Evolutionary conservation across 1,284 basidiomycete genomes (phyloP).

Genomic region (Trichosporon coremiiforme): DNA sequence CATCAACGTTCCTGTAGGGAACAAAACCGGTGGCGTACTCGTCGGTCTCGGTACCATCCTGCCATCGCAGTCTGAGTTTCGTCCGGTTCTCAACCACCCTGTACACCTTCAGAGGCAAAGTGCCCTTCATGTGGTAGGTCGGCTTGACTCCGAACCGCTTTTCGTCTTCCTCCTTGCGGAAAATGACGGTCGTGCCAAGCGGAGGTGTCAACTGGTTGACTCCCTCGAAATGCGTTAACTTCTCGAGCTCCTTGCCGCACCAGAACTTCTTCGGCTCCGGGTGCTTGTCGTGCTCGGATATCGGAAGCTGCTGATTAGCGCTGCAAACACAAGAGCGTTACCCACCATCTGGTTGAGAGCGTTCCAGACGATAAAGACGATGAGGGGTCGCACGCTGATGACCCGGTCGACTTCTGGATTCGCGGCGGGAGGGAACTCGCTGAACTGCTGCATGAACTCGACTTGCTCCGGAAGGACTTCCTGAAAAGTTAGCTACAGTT

Average conservation of each 20-base stretch:
- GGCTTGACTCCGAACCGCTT: conserved; percentile 34
- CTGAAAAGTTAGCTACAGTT: conserved; percentile 28
- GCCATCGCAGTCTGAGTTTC: conserved; percentile 77
- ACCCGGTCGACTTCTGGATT: conserved; percentile 36
- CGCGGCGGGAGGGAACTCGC: conserved; percentile 35
- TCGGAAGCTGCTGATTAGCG: conserved; percentile 61
- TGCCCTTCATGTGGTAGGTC: conserved; percentile 34
- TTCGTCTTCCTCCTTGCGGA: conserved; percentile 35
- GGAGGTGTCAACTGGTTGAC: conserved; percentile 42
- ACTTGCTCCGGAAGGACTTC: conserved; percentile 33
- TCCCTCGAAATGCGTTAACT: conserved; percentile 66
- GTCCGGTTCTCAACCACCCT: conserved; percentile 72
- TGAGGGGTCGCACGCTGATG: conserved; percentile 73
- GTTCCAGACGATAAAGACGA: conserved; percentile 81
- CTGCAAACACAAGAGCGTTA: neutral
- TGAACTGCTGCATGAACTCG: conserved; percentile 45
- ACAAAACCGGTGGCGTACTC: conserved; percentile 68
- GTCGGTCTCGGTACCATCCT: conserved; percentile 70
- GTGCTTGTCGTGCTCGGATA: conserved; percentile 62
- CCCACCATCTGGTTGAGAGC: conserved; percentile 82
- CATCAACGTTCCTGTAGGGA: conserved; percentile 66
- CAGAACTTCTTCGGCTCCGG: conserved; percentile 74
- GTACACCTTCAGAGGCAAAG: conserved; percentile 63
- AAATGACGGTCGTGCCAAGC: conserved; percentile 52
- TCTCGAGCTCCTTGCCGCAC: conserved; percentile 66